Base-by-base conservation (phyloP, 306 rosid genomes). In the Fragaria vesca region DNA sequence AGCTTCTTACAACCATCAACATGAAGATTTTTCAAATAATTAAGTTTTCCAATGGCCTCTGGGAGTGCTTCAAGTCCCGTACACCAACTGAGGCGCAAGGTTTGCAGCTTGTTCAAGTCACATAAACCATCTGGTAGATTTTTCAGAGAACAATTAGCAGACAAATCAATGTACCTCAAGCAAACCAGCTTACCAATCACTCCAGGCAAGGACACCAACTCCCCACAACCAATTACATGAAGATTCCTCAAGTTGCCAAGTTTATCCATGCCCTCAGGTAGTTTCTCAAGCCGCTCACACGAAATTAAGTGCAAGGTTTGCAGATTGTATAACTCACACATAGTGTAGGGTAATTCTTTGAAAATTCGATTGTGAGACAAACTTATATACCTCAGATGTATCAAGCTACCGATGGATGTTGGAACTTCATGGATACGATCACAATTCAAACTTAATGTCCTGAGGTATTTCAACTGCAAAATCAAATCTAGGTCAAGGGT, bases 251-350 rank as follows among this genome's bases (percentile, higher is more conserved):
- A 61, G 43, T 60, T 74, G 17, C 26, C 28, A 2, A 74, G 70
- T 12, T 74, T 74, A 12, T 17, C 70, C 4, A 57, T 74, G 11
- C 38, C 70, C n/a, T 40, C 65, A 38, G 78, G 70, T 40, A 60
- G 78, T 24, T 38, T 10, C 17, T 13, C 40, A 15, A 70, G 42
- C 1, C 0, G 0, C 0, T 0, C 0, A 7, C 74, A 77, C 0
- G 0, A 0, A 26, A 0, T 0, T 1, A 77, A 18, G 13, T 11
- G n/a, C 51, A 77, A 54, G 20, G 11, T 67, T n/a, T 77, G 51
- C 17, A 77, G 12, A 51, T 77, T 77, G 51, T 34, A 32, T 36
- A 66, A 58, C 3, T 54, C 20, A 58, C 68, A 58, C 24, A 60
- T 4, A 16, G 42, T 8, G 4, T 26, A 3, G 8, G 70, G 78